phyloP scores from a whole-genome alignment of 164 flowering plant genomes.

The Dillenia turbinata region DNA sequence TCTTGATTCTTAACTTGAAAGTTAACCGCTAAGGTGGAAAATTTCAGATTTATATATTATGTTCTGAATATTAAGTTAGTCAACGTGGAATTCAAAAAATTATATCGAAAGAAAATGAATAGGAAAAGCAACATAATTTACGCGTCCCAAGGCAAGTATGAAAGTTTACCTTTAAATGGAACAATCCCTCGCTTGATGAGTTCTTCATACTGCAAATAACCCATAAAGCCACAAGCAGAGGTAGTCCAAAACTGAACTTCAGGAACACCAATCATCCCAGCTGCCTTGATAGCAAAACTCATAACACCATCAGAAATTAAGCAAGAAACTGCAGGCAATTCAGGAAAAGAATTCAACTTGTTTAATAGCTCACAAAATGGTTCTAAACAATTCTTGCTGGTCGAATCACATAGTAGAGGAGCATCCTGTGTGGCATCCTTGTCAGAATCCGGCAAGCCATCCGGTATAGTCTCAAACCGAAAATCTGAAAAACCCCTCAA shows the following conservation, averaged over 20 bases:
- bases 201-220: constrained; percentile 18
- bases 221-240: constrained; percentile 33
- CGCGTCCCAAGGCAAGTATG: neutral
- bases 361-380: constrained; percentile 25
- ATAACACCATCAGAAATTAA: constrained; percentile 43
- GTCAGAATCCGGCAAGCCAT: constrained; percentile 55
- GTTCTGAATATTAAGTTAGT: too few species aligned
- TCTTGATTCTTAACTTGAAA: too few species aligned
- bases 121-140: neutral
- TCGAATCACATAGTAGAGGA: constrained; percentile 32
- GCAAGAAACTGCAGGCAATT: constrained; percentile 33
- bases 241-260: constrained; percentile 38
- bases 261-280: constrained; percentile 32
- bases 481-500: constrained; percentile 32
- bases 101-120: neutral
- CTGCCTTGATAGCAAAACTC: constrained; percentile 37
- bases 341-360: constrained; percentile 16
- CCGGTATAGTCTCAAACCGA: constrained; percentile 52
- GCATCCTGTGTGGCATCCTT: constrained; percentile 43
- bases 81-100: neutral
- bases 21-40: too few species aligned
- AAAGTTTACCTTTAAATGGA: constrained; percentile 44
- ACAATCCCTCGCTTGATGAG: constrained; percentile 31
- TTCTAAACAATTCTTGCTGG: constrained; percentile 19
- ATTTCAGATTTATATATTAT: too few species aligned